A percentile compares a stretch with the other conserved stretches of the same genome.
Evolutionary conservation across 129 eudicot species (phyloP).

Genomic region (Lactuca sativa): DNA sequence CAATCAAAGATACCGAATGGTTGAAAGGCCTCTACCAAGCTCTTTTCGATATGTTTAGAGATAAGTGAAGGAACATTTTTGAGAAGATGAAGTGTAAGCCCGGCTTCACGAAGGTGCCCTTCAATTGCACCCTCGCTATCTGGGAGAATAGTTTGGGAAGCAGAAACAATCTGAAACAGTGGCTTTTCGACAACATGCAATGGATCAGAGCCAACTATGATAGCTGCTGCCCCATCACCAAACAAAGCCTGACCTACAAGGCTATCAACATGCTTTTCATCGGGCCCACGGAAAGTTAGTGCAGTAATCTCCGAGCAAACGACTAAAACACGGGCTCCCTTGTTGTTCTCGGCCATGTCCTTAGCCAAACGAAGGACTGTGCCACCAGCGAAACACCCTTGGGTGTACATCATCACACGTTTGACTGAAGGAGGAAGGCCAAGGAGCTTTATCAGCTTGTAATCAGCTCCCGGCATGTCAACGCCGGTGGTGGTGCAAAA

Average conservation of each 20-base stretch:
- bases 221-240: too few species aligned
- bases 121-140: conserved; percentile 15
- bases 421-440: conserved; percentile 53
- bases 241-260: conserved; percentile 40
- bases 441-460: conserved; percentile 39
- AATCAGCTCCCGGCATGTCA: conserved; percentile 34
- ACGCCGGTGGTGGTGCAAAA: conserved; percentile 49
- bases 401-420: conserved; percentile 55
- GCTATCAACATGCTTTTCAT: conserved; percentile 36
- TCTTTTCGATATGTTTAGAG: conserved; percentile 39
- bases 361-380: conserved; percentile 40
- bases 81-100: conserved; percentile 40
- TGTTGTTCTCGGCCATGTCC: conserved; percentile 59
- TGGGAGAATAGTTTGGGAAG: conserved; percentile 45
- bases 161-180: conserved; percentile 42
- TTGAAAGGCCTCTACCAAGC: conserved; percentile 35
- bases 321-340: conserved; percentile 45
- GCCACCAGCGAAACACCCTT: conserved; percentile 35
- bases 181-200: conserved; percentile 37
- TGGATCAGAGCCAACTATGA: conserved; percentile 30
- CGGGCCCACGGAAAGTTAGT: conserved; percentile 42
- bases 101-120: conserved; percentile 42
- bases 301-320: conserved; percentile 55
- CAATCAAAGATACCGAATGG: conserved; percentile 31
- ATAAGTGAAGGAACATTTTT: conserved; percentile 49